Conservation (phyloP, 1,139 yeast species). For the Kazachstania sp. region DNA sequence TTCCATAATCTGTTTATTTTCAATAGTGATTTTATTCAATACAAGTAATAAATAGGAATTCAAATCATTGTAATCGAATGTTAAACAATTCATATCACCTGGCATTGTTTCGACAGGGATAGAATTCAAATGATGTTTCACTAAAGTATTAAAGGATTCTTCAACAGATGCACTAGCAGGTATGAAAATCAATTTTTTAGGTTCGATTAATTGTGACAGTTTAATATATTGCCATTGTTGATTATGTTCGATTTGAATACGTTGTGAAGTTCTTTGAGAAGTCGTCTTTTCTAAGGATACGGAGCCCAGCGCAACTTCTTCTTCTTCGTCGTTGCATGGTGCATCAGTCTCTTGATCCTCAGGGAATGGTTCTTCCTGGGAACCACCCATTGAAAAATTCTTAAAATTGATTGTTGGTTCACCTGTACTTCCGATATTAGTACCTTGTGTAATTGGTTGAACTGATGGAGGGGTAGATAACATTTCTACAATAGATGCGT, state of each 20-base stretch:
- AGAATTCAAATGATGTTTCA: conserved; percentile 66
- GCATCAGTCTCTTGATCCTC: neutral
- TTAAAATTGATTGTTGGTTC: neutral
- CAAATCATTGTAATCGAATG: conserved; percentile 88
- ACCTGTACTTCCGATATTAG: neutral
- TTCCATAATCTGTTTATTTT: conserved; percentile 27
- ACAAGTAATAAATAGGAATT: conserved; percentile 74
- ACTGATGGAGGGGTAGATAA: conserved; percentile 70
- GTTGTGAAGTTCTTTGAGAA: conserved; percentile 8
- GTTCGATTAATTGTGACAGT: conserved; percentile 66
- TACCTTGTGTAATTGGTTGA: conserved; percentile 8
- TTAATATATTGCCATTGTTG: conserved; percentile 64
- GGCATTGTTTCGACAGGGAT: conserved; percentile 60
- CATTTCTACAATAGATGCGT: conserved; percentile 70
- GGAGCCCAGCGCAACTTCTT: neutral
- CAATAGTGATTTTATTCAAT: conserved; percentile 51
- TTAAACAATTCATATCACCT: conserved; percentile 55
- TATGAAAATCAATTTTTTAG: conserved; percentile 66
- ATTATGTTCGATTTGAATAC: conserved; percentile 9
- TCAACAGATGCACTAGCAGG: conserved; percentile 63
- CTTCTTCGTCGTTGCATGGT: neutral
- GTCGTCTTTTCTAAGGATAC: conserved; percentile 16
- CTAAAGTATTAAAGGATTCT: conserved; percentile 73
- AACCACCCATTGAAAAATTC: conserved; percentile 3
- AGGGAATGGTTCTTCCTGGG: neutral